Conservation (phyloP, 1,284 basidiomycete genomes). For the Apiotrichum sp. region DNA sequence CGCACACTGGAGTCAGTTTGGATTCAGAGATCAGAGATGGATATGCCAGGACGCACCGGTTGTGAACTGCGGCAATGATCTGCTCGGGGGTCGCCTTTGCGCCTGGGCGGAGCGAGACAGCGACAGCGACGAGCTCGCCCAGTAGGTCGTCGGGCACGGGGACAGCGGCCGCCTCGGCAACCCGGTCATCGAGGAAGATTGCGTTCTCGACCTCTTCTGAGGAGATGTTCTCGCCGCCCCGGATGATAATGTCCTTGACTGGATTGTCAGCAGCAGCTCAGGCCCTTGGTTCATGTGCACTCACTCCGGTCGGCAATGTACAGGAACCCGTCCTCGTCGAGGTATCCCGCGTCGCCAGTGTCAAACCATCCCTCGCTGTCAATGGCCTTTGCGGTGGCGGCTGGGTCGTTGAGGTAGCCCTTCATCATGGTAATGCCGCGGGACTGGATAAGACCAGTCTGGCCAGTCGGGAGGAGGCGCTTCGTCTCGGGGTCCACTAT, state of each 20-base stretch:
- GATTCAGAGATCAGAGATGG: background rate
- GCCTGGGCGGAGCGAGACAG: constrained; percentile 25
- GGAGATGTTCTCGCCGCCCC: constrained; percentile 41
- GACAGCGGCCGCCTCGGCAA: constrained; percentile 36
- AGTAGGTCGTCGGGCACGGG: constrained; percentile 30
- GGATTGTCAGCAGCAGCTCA: constrained; percentile 5
- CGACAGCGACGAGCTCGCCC: constrained; percentile 37
- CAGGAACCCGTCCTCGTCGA: constrained; percentile 35
- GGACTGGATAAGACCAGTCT: constrained; percentile 29
- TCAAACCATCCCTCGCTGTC: constrained; percentile 35
- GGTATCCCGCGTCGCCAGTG: constrained; percentile 33
- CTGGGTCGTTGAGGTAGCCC: constrained; percentile 20
- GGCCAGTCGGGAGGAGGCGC: constrained; percentile 17
- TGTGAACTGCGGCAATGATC: constrained; percentile 8
- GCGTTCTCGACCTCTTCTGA: constrained; percentile 42
- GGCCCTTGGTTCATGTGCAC: background rate
- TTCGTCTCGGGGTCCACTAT: constrained; percentile 31
- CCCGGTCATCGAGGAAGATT: constrained; percentile 28
- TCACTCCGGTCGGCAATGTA: constrained; percentile 32
- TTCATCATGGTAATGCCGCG: constrained; percentile 39
- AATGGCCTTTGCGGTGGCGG: constrained; percentile 7
- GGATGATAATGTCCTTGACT: constrained; percentile 34
- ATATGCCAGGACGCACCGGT: background rate
- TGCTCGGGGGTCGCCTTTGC: background rate
- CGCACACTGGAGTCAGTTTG: constrained; percentile 5